These are phyloP conservation scores for Penicillium thymicola DNA, from an alignment of 2,329 filamentous ascomycete species.

Conservation along the genomic window DNA sequence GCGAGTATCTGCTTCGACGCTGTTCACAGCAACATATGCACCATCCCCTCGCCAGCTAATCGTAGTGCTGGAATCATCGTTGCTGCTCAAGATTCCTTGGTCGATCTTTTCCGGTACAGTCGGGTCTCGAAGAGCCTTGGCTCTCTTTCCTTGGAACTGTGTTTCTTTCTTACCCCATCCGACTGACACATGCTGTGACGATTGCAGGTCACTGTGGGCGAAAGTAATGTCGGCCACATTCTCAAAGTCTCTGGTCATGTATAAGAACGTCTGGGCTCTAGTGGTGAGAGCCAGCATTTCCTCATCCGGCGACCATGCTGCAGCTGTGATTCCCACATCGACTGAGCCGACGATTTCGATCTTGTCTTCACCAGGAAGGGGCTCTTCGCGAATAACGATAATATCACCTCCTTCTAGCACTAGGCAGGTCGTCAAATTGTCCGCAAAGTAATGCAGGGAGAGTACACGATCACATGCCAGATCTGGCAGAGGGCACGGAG, in stretches of 20 bases:
- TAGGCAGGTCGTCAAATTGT: conserved; percentile 72
- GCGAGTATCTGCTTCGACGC: conserved; percentile 64
- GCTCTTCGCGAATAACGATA: conserved; percentile 73
- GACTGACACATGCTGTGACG: conserved; percentile 92
- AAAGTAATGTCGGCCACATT: conserved; percentile 73
- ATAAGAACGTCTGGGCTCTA: conserved; percentile 71
- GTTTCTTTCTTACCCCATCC: conserved; percentile 99
- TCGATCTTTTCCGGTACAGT: conserved; percentile 93
- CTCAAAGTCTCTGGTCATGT: conserved; percentile 92
- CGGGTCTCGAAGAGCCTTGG: conserved; percentile 81
- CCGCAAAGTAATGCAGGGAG: conserved; percentile 79
- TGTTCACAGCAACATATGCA: conserved; percentile 82
- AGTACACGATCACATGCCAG: conserved; percentile 72
- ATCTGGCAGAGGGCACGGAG: conserved; percentile 73
- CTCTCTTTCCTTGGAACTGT: conserved; percentile 90
- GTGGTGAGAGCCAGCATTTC: conserved; percentile 84
- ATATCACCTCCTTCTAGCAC: conserved; percentile 90
- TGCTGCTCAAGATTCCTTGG: conserved; percentile 68
- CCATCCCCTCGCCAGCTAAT: conserved; percentile 96
- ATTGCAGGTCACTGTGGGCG: conserved; percentile 70
- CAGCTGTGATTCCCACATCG: conserved; percentile 84
- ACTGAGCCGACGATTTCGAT: conserved; percentile 96
- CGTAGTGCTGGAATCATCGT: conserved; percentile 68
- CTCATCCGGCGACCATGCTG: conserved; percentile 92
- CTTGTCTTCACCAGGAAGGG: conserved; percentile 64